Evolutionary conservation across 257 asterid genomes (phyloP).

Genomic region (Capsicum pubescens): DNA sequence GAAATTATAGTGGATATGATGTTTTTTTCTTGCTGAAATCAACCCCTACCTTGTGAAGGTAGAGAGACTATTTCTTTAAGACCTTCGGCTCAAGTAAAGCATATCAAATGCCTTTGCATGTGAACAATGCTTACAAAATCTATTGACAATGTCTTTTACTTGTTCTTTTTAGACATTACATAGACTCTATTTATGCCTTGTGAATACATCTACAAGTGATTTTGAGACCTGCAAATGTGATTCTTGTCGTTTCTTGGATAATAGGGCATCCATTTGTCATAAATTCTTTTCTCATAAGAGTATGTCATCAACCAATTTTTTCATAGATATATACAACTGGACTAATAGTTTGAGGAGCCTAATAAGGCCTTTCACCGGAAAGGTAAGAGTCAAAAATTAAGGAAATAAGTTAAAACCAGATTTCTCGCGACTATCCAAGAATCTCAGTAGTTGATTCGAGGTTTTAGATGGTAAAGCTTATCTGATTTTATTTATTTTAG

Average conservation of each 20-base stretch:
- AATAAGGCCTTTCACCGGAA: not conserved
- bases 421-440: not conserved
- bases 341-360: not conserved
- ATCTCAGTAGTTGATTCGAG: not conserved
- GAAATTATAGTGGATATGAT: not conserved
- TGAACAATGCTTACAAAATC: not conserved
- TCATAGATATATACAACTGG: not conserved
- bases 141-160: not conserved
- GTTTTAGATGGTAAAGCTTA: not conserved
- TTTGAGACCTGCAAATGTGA: not conserved
- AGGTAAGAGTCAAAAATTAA: not conserved
- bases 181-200: not conserved
- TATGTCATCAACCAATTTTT: not conserved
- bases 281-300: not conserved
- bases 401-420: not conserved
- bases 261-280: not conserved
- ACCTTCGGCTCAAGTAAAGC: not conserved
- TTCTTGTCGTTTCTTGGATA: not conserved
- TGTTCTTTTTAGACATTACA: not conserved
- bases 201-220: not conserved
- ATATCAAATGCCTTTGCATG: conserved; percentile 1
- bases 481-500: too few relatives aligned
- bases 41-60: not conserved
- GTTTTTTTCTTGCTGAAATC: too few relatives aligned
- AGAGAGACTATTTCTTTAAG: not conserved